A percentile compares a stretch with the other conserved stretches of the same genome.
Conservation (phyloP, 2,329 filamentous ascomycete species). For the Drechmeria coniospora region DNA sequence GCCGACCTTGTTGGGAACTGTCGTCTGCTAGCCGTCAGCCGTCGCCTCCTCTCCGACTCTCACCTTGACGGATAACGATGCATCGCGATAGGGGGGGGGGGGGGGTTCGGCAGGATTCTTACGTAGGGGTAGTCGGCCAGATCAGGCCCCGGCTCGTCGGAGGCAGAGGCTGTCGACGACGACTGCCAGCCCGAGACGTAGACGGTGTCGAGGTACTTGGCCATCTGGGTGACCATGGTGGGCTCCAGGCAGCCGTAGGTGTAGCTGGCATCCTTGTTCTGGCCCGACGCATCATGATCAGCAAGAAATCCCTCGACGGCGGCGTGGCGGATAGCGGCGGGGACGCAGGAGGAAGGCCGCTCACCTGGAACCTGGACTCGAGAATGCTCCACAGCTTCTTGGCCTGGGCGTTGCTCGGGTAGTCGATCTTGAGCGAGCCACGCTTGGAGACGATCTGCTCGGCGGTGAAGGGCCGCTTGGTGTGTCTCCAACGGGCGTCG, state of each 20-base stretch:
- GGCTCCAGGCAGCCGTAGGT: constrained; percentile 97
- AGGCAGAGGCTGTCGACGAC: constrained; percentile 86
- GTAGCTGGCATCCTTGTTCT: constrained; percentile 76
- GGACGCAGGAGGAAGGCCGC: constrained; percentile 7
- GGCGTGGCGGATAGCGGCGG: no score
- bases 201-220: constrained; percentile 94
- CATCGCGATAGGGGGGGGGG: background rate
- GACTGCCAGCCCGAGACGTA: constrained; percentile 99
- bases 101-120: constrained; percentile 18
- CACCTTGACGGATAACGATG: no score
- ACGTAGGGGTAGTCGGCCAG: constrained; percentile 94
- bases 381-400: constrained; percentile 94
- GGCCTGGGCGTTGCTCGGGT: constrained; percentile 72
- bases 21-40: constrained; percentile 55
- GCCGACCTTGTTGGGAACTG: constrained; percentile 93
- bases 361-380: constrained; percentile 71
- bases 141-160: constrained; percentile 93
- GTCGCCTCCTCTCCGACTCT: background rate
- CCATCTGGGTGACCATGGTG: constrained; percentile 98
- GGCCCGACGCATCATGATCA: background rate
- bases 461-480: constrained; percentile 82
- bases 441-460: constrained; percentile 96
- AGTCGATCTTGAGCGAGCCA: constrained; percentile 78
- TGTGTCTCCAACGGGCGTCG: constrained; percentile 82
- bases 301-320: background rate